A percentile compares a stretch with the other conserved stretches of the same genome.
These are phyloP conservation scores for Hyphodiscus sp. DNA, from an alignment of 2,329 filamentous ascomycete species.

Conservation along the genomic window DNA sequence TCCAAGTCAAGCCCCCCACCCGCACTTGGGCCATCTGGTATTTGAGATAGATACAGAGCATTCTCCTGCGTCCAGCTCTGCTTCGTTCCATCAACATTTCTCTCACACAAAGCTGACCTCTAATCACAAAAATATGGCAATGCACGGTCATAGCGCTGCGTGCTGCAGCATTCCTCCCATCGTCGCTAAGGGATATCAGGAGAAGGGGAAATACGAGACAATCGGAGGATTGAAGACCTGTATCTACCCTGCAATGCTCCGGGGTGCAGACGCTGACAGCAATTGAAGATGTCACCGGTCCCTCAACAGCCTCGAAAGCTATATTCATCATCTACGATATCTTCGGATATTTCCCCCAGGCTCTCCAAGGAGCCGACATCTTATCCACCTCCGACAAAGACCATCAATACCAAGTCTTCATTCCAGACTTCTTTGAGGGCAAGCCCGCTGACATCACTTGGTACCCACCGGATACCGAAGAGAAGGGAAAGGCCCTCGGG, in stretches of 20 bases:
- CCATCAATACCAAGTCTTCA: slow-evolving; percentile 76
- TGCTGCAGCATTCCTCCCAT: slow-evolving; percentile 56
- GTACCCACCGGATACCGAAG: slow-evolving; percentile 55
- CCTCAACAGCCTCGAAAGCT: slow-evolving; percentile 45
- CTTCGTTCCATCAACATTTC: no score
- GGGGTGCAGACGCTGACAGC: neutral
- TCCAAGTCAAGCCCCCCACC: no score
- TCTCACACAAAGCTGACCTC: no score
- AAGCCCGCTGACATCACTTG: slow-evolving; percentile 39
- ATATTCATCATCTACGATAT: slow-evolving; percentile 57
- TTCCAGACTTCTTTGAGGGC: slow-evolving; percentile 87
- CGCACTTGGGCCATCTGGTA: no score
- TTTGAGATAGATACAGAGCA: no score
- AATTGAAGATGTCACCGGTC: slow-evolving; percentile 38
- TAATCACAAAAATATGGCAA: slow-evolving; percentile 9
- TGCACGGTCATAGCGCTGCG: slow-evolving; percentile 44
- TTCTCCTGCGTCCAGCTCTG: no score
- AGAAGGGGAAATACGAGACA: slow-evolving; percentile 50
- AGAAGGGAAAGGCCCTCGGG: slow-evolving; percentile 54
- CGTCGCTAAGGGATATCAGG: slow-evolving; percentile 46
- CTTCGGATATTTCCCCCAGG: slow-evolving; percentile 65
- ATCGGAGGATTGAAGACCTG: slow-evolving; percentile 51
- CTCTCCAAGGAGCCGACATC: slow-evolving; percentile 64
- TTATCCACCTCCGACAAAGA: slow-evolving; percentile 45
- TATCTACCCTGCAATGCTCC: slow-evolving; percentile 20